These are phyloP conservation scores for Sphagnum fallax DNA, from an alignment of 228 moss, liverwort and hornwort genomes.

Conservation along the genomic window DNA sequence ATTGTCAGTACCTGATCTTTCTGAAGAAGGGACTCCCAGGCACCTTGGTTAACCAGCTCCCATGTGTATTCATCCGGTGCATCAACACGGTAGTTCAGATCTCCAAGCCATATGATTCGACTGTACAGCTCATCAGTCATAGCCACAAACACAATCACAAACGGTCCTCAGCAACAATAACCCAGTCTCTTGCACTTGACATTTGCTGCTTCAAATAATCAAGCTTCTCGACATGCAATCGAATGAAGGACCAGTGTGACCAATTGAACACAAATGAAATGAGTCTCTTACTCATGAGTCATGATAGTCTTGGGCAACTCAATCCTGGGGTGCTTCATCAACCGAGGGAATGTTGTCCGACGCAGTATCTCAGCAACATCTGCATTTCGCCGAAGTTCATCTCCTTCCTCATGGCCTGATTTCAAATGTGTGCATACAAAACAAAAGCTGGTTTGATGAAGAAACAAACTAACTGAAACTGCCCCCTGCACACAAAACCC, in stretches of 20 bases:
- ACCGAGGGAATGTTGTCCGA: constrained; percentile 72
- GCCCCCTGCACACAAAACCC: constrained; percentile 49
- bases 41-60: constrained; percentile 54
- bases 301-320: constrained; percentile 82
- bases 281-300: constrained; percentile 64
- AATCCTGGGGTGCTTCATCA: constrained; percentile 47
- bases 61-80: constrained; percentile 78
- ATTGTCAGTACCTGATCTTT: constrained; percentile 62
- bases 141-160: too few relatives aligned
- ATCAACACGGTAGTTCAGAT: constrained; percentile 84
- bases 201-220: too few relatives aligned
- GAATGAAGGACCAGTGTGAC: too few relatives aligned
- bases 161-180: too few relatives aligned
- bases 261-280: too few relatives aligned
- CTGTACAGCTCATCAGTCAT: constrained; percentile 22
- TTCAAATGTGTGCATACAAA: constrained; percentile 83
- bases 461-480: constrained; percentile 83
- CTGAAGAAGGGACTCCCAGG: constrained; percentile 68
- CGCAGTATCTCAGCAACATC: constrained; percentile 81
- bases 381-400: constrained; percentile 68
- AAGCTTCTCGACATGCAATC: too few relatives aligned
- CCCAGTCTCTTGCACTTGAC: too few relatives aligned
- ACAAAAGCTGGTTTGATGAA: constrained; percentile 93
- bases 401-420: constrained; percentile 86
- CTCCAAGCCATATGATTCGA: constrained; percentile 90